A percentile compares a stretch with the other conserved stretches of the same genome.
phyloP scores from a whole-genome alignment of 78 protist genomes.

The Planoprotostelium fungivorum region DNA sequence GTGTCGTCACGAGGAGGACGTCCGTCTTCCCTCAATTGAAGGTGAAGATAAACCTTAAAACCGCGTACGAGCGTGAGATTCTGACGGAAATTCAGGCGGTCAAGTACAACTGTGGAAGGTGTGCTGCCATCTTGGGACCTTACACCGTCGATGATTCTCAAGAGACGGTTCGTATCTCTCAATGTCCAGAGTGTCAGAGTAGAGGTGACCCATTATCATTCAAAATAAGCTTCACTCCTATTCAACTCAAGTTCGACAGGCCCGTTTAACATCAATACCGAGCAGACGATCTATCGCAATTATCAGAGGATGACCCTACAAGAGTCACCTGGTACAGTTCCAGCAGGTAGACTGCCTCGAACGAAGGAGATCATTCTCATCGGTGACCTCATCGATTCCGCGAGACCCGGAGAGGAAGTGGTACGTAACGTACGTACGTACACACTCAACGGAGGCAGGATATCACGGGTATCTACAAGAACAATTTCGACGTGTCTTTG shows the following conservation, averaged over 20 bases:
- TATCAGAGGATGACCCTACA: conserved; percentile 93
- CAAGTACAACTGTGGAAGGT: conserved; percentile 84
- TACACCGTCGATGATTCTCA: conserved; percentile 29
- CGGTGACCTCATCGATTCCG: conserved; percentile 90
- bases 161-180: conserved; percentile 15
- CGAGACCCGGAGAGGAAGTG: conserved; percentile 97
- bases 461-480: conserved; percentile 85
- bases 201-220: conserved; percentile 16
- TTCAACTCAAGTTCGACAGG: conserved; percentile 35
- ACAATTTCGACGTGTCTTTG: conserved; percentile 76
- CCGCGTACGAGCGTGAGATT: neutral
- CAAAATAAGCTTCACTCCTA: neutral
- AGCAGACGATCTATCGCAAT: conserved; percentile 92
- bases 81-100: neutral
- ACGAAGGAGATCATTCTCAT: conserved; percentile 87
- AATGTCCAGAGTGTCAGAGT: conserved; percentile 53
- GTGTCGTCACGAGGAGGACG: conserved; percentile 97
- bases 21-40: conserved; percentile 93
- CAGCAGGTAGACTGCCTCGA: conserved; percentile 99
- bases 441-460: conserved; percentile 6
- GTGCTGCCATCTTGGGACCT: conserved; percentile 82
- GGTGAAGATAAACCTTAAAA: neutral
- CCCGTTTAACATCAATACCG: conserved; percentile 84
- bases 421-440: neutral
- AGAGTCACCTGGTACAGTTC: conserved; percentile 98